A percentile compares a stretch with the other conserved stretches of the same genome.
Evolutionary conservation across 345 rosid genomes (phyloP).

Genomic region (Aquilaria sinensis): DNA sequence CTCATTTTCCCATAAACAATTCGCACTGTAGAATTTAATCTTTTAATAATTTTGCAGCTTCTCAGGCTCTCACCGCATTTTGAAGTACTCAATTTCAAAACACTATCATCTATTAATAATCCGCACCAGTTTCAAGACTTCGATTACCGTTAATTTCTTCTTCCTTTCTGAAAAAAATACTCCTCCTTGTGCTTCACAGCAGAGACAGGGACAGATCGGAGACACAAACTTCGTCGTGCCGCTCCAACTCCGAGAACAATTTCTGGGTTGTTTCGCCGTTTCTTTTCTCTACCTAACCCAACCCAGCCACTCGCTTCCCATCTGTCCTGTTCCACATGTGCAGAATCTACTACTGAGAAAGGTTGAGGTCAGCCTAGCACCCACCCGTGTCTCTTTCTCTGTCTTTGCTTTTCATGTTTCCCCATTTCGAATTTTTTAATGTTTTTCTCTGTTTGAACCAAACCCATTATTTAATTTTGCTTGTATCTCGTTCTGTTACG

Average conservation of each 20-base stretch:
- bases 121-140: not conserved
- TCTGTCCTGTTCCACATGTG: not conserved
- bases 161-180: too few relatives aligned
- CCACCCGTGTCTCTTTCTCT: not conserved
- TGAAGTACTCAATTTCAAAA: not conserved
- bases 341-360: not conserved
- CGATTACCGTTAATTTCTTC: too few relatives aligned
- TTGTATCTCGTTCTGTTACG: not conserved
- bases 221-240: not conserved
- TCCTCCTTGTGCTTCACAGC: too few relatives aligned
- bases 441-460: not conserved
- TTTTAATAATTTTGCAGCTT: not conserved
- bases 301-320: conserved; percentile 2
- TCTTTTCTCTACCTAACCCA: not conserved
- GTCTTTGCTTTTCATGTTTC: not conserved
- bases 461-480: not conserved
- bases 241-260: not conserved
- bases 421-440: not conserved
- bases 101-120: not conserved
- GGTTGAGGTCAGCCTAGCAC: conserved; percentile 3
- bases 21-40: not conserved
- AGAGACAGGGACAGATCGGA: not conserved
- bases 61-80: not conserved
- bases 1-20: conserved; percentile 12
- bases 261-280: not conserved